Evolutionary conservation across 257 asterid species (phyloP), one percentile per base, ranked within the genome.

Genomic region (Plantago major): DNA sequence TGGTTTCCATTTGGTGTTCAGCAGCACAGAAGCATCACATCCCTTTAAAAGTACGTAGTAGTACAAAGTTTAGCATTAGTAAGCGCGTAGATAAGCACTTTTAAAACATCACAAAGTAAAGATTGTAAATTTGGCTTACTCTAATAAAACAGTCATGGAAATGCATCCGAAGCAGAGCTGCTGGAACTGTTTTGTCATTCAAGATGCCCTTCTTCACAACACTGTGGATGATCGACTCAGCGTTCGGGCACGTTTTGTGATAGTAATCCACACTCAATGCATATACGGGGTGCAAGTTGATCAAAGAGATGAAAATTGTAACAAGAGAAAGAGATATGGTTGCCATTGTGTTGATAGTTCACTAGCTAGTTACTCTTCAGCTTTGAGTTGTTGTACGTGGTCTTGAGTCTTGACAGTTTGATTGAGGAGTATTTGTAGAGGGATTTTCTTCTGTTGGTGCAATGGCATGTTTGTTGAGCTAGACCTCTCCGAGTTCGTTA

Each of bases 141-240:
- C 93, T 84, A 58, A 90, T 70, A 67, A 90, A 87, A 62, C 97
- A 90, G 60, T 90, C 95, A 67, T 90, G 97, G 77, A 90, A 90
- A 46, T 90, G 93, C 95, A 83, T 82, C 70, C 95, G 69, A 14
- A 90, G 93, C 3, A 90, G 72, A n/a, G 95, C 95, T 9, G 97
- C 97, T 0, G 96, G 85, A 33, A 90, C 95, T 7, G 93, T 84
- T 60, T 55, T 79, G 59, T 87, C 97, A 71, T 81, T 90, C 55
- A 48, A 43, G 74, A 80, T 81, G 61, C 86, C 88, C 49, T 80
- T 84, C 65, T 66, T 74, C 4, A 90, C 90, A n/a, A 61, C 79
- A 14, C 72, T 43, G 1, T 69, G 46, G 67, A 89, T 67, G 0
- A 54, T 54, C 18, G 80, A 60, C 65, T 87, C 95, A 2, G 73